phyloP scores from a whole-genome alignment of 148 eudicot species.

The Silene uniflora region DNA sequence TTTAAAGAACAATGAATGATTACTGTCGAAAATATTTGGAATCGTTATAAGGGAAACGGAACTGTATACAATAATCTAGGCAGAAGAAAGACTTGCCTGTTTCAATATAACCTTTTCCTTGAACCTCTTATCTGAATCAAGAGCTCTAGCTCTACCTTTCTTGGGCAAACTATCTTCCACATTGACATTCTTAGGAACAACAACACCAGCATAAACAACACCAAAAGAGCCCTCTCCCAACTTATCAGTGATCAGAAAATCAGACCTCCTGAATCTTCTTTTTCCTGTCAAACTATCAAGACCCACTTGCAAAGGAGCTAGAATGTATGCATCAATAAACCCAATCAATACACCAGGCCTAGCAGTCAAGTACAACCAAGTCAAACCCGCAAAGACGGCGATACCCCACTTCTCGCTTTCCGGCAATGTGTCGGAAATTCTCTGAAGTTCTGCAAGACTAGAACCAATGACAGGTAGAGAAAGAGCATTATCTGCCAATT shows the following conservation, averaged over 20 bases:
- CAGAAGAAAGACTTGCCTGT: conserved; percentile 41
- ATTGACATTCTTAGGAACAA: conserved; percentile 60
- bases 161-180: conserved; percentile 40
- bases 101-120: conserved; percentile 89
- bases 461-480: conserved; percentile 42
- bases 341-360: conserved; percentile 88
- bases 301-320: conserved; percentile 76
- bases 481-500: conserved; percentile 34
- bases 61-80: background rate
- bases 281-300: conserved; percentile 62
- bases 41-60: background rate
- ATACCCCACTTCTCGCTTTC: conserved; percentile 65
- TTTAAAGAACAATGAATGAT: background rate
- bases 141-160: conserved; percentile 34
- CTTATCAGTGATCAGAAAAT: conserved; percentile 62
- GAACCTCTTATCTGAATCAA: conserved; percentile 50
- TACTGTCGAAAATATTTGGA: background rate
- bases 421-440: conserved; percentile 42
- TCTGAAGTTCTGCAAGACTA: conserved; percentile 44
- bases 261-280: conserved; percentile 58
- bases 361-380: conserved; percentile 85
- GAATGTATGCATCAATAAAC: conserved; percentile 74
- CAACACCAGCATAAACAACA: conserved; percentile 74
- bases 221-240: conserved; percentile 96
- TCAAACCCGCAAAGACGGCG: conserved; percentile 48